Percentiles rank a stretch among this genome's conserved stretches.
Evolutionary conservation across 225 moss, liverwort and hornwort genomes (phyloP).

Genomic region (Ulota crispa): DNA sequence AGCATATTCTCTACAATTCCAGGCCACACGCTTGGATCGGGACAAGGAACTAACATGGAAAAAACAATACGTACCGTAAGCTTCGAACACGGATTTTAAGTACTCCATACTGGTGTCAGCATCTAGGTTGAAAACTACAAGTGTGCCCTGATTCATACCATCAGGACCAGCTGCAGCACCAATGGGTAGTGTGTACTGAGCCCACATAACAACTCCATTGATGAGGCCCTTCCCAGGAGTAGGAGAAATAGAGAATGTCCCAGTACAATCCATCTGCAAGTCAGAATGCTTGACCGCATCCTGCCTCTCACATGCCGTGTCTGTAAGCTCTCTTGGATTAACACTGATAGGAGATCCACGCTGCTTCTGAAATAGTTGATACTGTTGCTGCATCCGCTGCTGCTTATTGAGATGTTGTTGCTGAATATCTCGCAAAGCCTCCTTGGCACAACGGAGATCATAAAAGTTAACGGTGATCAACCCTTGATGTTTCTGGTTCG

Average conservation of each 20-base stretch:
- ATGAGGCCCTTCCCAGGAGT: conserved; percentile 61
- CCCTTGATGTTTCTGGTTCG: conserved; percentile 74
- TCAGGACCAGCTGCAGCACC: conserved; percentile 72
- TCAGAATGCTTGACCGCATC: conserved; percentile 32
- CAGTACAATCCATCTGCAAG: conserved; percentile 22
- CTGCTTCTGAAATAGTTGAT: conserved; percentile 67
- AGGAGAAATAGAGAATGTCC: not conserved
- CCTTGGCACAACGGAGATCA: conserved; percentile 85
- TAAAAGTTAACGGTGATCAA: conserved; percentile 77
- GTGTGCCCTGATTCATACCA: conserved; percentile 84
- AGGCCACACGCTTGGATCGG: not conserved
- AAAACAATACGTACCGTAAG: conserved; percentile 47
- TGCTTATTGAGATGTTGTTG: conserved; percentile 89
- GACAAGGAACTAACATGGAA: not conserved
- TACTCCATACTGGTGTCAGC: conserved; percentile 72
- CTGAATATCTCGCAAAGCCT: conserved; percentile 82
- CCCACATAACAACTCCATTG: conserved; percentile 84
- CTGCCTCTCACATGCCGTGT: conserved; percentile 44
- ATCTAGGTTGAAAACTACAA: conserved; percentile 95
- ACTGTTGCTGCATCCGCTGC: conserved; percentile 90
- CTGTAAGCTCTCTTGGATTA: conserved; percentile 12
- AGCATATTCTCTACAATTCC: not conserved
- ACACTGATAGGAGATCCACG: conserved; percentile 13
- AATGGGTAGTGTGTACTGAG: conserved; percentile 80
- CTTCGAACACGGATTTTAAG: conserved; percentile 73